These are phyloP conservation scores for Kernera saxatilis DNA, from an alignment of 345 rosid species.

Conservation along the genomic window DNA sequence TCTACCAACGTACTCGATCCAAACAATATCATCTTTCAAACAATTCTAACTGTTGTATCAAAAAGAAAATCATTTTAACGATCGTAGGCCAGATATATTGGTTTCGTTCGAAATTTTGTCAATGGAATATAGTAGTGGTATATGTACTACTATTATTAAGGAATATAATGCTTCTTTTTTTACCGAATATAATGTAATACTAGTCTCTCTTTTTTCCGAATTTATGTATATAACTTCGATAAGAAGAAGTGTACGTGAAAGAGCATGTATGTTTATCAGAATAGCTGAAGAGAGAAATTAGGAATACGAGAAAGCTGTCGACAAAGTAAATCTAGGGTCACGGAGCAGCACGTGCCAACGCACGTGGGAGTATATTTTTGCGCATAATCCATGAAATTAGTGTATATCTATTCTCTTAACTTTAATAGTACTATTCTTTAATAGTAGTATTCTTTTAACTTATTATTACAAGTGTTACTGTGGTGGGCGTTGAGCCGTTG, in stretches of 20 bases:
- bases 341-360: constrained; percentile 50
- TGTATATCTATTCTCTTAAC: no score
- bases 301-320: constrained; percentile 36
- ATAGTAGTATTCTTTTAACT: not conserved
- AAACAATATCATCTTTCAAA: not conserved
- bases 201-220: not conserved
- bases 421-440: not conserved
- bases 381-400: constrained; percentile 1
- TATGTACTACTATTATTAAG: not conserved
- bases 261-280: constrained; percentile 16
- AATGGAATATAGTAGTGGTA: constrained; percentile 7
- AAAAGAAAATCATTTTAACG: not conserved
- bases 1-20: not conserved
- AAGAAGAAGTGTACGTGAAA: constrained; percentile 5
- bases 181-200: not conserved
- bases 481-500: constrained; percentile 9
- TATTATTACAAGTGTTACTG: not conserved
- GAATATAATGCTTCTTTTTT: not conserved
- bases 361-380: constrained; percentile 37
- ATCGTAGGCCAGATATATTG: not conserved
- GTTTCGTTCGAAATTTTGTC: not conserved
- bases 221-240: not conserved
- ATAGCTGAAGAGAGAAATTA: constrained; percentile 11
- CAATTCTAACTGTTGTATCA: not conserved
- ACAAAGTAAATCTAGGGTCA: constrained; percentile 32